Evolutionary conservation across 257 asterid genomes (phyloP).

Genomic region (Knoxia roxburghii): DNA sequence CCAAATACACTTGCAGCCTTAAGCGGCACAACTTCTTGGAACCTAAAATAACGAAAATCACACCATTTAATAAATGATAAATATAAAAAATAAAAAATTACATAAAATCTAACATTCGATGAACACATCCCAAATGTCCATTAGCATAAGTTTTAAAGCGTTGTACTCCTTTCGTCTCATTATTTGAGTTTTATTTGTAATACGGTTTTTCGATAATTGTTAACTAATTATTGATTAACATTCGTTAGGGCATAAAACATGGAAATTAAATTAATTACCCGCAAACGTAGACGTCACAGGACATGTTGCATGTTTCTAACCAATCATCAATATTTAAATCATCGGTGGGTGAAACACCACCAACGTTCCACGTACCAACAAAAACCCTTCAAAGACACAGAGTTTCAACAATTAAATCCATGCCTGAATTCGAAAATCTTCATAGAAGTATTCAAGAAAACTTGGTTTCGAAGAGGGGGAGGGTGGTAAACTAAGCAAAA

Average conservation of each 20-base stretch:
- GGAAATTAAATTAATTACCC: slow-evolving; percentile 26
- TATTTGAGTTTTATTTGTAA: too few species aligned
- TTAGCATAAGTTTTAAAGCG: too few species aligned
- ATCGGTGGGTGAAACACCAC: slow-evolving; percentile 35
- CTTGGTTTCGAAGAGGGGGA: too few species aligned
- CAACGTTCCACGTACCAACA: slow-evolving; percentile 47
- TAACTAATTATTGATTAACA: background rate
- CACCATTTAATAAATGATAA: too few species aligned
- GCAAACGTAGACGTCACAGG: slow-evolving; percentile 33
- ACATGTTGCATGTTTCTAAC: slow-evolving; percentile 23
- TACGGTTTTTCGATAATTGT: too few species aligned
- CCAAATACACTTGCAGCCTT: slow-evolving; percentile 43
- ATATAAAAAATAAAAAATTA: too few species aligned
- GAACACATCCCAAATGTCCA: too few species aligned
- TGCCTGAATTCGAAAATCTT: too few species aligned
- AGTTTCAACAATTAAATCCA: background rate
- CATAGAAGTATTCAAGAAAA: too few species aligned
- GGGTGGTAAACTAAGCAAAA: too few species aligned
- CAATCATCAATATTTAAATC: slow-evolving; percentile 35
- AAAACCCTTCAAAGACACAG: slow-evolving; percentile 25
- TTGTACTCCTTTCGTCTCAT: too few species aligned
- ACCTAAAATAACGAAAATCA: slow-evolving; percentile 20
- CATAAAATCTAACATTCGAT: too few species aligned
- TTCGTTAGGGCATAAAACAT: background rate
- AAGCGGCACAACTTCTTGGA: slow-evolving; percentile 72